Evolutionary conservation across 805 yeast genomes (phyloP).

Genomic region (Wickerhamiella occidentalis): DNA sequence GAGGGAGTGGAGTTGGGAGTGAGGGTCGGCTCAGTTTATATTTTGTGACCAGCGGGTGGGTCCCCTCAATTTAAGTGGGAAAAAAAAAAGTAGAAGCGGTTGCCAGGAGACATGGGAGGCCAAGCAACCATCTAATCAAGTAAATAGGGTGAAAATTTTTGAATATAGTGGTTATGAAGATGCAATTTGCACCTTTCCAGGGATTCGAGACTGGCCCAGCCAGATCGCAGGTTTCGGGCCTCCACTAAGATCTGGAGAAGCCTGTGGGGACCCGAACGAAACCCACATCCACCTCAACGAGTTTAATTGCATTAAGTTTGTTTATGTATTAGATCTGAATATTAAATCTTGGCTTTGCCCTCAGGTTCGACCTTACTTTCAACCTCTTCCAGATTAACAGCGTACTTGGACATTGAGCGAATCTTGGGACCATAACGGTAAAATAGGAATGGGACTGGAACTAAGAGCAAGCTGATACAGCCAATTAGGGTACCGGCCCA

Average conservation of each 20-base stretch:
- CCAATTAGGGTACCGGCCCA: slow-evolving; percentile 49
- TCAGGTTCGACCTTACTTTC: not conserved
- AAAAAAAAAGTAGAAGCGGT: not conserved
- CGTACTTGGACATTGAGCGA: slow-evolving; percentile 19
- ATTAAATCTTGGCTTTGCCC: not conserved
- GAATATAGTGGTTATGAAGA: too few relatives aligned
- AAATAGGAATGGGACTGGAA: slow-evolving; percentile 48
- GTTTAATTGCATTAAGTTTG: too few relatives aligned
- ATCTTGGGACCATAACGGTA: slow-evolving; percentile 35
- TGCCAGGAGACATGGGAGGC: not conserved
- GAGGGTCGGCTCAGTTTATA: not conserved
- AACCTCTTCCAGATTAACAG: slow-evolving; percentile 12
- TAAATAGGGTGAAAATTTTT: too few relatives aligned
- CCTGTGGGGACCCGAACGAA: too few relatives aligned
- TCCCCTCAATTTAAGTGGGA: not conserved
- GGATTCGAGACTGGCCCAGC: too few relatives aligned
- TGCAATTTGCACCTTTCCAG: too few relatives aligned
- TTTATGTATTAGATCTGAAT: too few relatives aligned
- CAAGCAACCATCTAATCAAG: not conserved
- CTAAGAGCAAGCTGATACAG: slow-evolving; percentile 36
- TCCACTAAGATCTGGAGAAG: too few relatives aligned
- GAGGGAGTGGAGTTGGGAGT: too few relatives aligned
- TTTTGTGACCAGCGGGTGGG: not conserved
- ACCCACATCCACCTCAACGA: too few relatives aligned
- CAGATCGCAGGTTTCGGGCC: too few relatives aligned